Base-by-base conservation (phyloP, 2,329 filamentous ascomycete species). In the Fusarium armeniacum region DNA sequence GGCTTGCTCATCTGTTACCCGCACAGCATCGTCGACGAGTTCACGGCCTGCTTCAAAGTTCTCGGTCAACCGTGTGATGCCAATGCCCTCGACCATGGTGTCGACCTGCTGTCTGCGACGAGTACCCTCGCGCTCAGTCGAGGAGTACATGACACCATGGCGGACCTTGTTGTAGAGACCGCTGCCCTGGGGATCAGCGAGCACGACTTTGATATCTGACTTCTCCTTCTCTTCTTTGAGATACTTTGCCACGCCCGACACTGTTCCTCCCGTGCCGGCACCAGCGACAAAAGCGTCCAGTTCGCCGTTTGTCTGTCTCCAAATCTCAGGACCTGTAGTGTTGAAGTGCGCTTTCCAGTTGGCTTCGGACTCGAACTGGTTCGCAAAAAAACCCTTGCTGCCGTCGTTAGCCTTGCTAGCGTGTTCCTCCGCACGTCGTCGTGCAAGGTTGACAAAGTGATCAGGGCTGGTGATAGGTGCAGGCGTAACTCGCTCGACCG, bases 111-210 rank as follows among this genome's bases (percentile, higher is more conserved):
- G 90, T 62, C 96, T 86, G 50, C 97, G 87, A 16, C 96, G 86
- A 15, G 95, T 98, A 6, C 96, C 96, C 83, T 99, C 96, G 69
- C 87, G 88, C 81, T 99, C 96, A 32, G 93, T 97, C 1, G 86
- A 76, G 63, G 94, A 92, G 81, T 98, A 99, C 93, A 99, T 97
- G 65, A 99, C 96, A 7, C 95, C 96, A 79, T 96, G 93, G 73
- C 91, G 91, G 70, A 99, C 86, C 76, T 93, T 92, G 82, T 99
- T 97, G 83, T 92, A 98, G 28, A 99, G 83, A 0, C 96, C 96
- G 77, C 93, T 97, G 12, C 96, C 96, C 78, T 97, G 94, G 2
- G 96, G 97, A 79, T 99, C 96, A 1, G 96, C 95, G 2, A 99
- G 88, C 2, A 98, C 89, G 33, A 98, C 83, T 67, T 86, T 87